phyloP scores from a whole-genome alignment of 2,329 filamentous ascomycete species.

The Botrytis pseudocinerea region DNA sequence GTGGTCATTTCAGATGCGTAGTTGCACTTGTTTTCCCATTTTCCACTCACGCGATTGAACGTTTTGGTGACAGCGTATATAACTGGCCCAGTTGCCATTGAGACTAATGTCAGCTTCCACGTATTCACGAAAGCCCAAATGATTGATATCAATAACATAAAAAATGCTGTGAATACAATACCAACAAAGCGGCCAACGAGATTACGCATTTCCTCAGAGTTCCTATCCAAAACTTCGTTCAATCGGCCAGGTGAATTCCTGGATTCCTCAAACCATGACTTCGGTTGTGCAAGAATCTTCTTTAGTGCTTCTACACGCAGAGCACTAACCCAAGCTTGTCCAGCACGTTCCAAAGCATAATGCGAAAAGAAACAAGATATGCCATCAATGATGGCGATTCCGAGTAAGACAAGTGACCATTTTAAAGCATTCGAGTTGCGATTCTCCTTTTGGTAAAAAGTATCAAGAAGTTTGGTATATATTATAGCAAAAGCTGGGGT shows the following conservation, averaged over 20 bases:
- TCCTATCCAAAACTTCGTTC: constrained; percentile 72
- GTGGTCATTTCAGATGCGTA: constrained; percentile 60
- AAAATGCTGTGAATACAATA: constrained; percentile 62
- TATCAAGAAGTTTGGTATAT: constrained; percentile 69
- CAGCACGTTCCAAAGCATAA: constrained; percentile 69
- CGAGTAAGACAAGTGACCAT: constrained; percentile 72
- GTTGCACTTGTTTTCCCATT: constrained; percentile 72
- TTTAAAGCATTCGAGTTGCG: constrained; percentile 36
- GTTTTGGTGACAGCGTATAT: constrained; percentile 65
- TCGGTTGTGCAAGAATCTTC: constrained; percentile 73
- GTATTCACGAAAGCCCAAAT: constrained; percentile 72
- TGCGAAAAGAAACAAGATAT: constrained; percentile 64
- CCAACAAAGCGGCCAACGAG: constrained; percentile 77
- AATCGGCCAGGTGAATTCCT: constrained; percentile 65
- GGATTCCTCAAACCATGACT: constrained; percentile 73
- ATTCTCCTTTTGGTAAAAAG: constrained; percentile 58
- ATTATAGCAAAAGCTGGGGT: constrained; percentile 70
- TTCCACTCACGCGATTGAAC: constrained; percentile 64
- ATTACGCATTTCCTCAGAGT: constrained; percentile 84
- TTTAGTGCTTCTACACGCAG: constrained; percentile 68
- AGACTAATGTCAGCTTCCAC: constrained; percentile 80
- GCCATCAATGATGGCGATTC: constrained; percentile 67
- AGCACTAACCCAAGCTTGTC: constrained; percentile 74
- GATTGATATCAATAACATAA: constrained; percentile 69
- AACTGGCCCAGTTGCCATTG: constrained; percentile 66